A percentile compares a stretch with the other conserved stretches of the same genome.
These are phyloP conservation scores for Fraxinus cuspidata DNA, from an alignment of 257 asterid species.

Conservation along the genomic window DNA sequence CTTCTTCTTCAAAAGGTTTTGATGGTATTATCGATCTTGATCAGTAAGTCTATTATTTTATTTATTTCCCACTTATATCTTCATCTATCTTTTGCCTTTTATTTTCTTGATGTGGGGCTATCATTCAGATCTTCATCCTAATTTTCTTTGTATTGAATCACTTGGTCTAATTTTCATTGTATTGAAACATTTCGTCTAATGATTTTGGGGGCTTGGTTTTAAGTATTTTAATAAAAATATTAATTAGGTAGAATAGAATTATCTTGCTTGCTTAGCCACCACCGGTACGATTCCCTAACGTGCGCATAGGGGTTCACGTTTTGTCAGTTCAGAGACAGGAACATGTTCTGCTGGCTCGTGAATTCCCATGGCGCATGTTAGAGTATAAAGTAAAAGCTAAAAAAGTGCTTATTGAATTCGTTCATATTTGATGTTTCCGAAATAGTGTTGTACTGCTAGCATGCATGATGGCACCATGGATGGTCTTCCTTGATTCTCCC, in stretches of 20 bases:
- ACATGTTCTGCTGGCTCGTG: slow-evolving; percentile 55
- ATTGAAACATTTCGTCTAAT: too few relatives aligned
- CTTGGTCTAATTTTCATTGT: too few relatives aligned
- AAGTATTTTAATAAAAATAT: not conserved
- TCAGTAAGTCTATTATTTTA: slow-evolving; percentile 58
- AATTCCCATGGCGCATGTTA: slow-evolving; percentile 51
- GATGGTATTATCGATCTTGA: slow-evolving; percentile 63
- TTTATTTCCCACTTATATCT: not conserved
- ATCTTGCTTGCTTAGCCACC: not conserved
- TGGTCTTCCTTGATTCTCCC: slow-evolving; percentile 52
- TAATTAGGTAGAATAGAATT: too few relatives aligned
- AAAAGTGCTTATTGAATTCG: slow-evolving; percentile 30
- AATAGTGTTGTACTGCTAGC: slow-evolving; percentile 29
- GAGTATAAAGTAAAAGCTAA: not conserved
- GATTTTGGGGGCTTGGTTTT: not conserved
- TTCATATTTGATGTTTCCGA: slow-evolving; percentile 36
- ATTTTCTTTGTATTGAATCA: not conserved
- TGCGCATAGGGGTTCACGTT: slow-evolving; percentile 59
- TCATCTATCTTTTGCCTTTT: not conserved
- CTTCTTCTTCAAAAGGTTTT: slow-evolving; percentile 31
- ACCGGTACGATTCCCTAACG: slow-evolving; percentile 51
- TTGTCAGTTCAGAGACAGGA: slow-evolving; percentile 61
- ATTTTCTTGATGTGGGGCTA: slow-evolving; percentile 33
- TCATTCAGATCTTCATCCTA: slow-evolving; percentile 32
- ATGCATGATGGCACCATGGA: slow-evolving; percentile 42